Conservation (phyloP, 2,329 filamentous ascomycete species). For the Hirsutella thompsonii region DNA sequence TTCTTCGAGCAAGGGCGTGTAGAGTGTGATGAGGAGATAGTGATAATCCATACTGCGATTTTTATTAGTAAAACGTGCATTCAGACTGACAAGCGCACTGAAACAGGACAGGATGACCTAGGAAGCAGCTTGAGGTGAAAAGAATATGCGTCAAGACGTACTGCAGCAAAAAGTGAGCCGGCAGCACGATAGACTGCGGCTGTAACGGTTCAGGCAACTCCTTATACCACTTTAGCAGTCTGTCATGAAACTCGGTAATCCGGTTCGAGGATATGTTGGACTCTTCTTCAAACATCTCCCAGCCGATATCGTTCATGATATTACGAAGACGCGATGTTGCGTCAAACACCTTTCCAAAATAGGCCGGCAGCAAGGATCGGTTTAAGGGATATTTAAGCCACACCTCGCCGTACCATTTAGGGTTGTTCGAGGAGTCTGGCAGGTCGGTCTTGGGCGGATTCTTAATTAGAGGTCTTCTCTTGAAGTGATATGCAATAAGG, state of each 20-base stretch:
- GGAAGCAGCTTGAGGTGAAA: no score
- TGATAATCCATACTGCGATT: conserved; percentile 7
- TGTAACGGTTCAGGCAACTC: conserved; percentile 12
- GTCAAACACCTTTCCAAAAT: conserved; percentile 15
- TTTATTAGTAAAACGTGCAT: no score
- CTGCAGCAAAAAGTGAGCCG: conserved; percentile 23
- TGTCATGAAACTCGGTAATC: conserved; percentile 10
- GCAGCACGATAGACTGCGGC: conserved; percentile 17
- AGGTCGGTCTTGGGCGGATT: conserved; percentile 16
- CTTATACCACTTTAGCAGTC: conserved; percentile 15
- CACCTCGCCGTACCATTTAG: conserved; percentile 21
- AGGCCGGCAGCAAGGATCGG: conserved; percentile 7
- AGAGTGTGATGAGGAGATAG: background rate
- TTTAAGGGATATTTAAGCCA: conserved; percentile 21
- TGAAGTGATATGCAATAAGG: conserved; percentile 12
- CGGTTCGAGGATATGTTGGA: conserved; percentile 7
- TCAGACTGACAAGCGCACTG: no score
- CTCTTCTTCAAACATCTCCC: conserved; percentile 5
- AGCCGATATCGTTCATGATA: conserved; percentile 20
- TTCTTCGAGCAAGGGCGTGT: background rate
- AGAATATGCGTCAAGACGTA: conserved; percentile 12
- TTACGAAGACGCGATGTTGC: conserved; percentile 15
- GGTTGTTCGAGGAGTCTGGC: conserved; percentile 12
- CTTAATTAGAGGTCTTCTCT: conserved; percentile 14
- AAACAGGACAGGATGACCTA: no score